Base-by-base conservation (phyloP, 352 stramenopile genomes). In the Phytophthora ohioensis region DNA sequence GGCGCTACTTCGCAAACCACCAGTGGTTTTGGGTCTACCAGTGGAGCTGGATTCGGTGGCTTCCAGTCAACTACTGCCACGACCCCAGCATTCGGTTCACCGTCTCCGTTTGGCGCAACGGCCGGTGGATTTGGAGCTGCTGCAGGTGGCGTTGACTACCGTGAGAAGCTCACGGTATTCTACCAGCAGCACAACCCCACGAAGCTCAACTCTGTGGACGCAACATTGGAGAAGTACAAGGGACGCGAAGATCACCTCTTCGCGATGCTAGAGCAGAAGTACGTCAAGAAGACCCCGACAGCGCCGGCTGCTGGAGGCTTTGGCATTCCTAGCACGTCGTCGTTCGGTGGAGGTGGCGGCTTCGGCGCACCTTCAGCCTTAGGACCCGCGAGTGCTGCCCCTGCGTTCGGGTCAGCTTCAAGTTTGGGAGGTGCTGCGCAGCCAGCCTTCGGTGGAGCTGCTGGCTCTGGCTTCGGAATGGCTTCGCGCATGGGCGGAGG, bases 221-320 rank as follows among this genome's bases (percentile, higher is more conserved):
- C 81, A 8, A 92, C 85, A 4, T 62, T 93, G 55, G 81, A 82
- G 57, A 92, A 92, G 67, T 93, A 93, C 68, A 87, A 86, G 67
- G 86, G 86, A 9, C 77, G 87, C 4, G 86, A 93, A 70, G 75
- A 81, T 35, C 81, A 76, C 47, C 64, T 93, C 12, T 93, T 93
- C 67, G 67, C 71, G 11, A 91, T 91, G 83, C 73, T 93, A 10
- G 84, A 93, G 60, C 82, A 91, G 45, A 93, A 93, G 69, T 93
- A 93, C 48, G 8, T 91, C 9, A 80, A 84, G 36, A 80, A 80
- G 34, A 49, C 58, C 8, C 56, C 75, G 10, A 55, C 66, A 35
- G 43, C 51, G n/a, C 32, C 61, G 5, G 53, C 67, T n/a, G 39
- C 70, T 49, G 69, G 67, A 41, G 76, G 71, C n/a, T 90, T 90